Percentiles rank a stretch among this genome's conserved stretches.
Evolutionary conservation across 768 basidiomycete species (phyloP).

Genomic region (Mycena capillaripes): DNA sequence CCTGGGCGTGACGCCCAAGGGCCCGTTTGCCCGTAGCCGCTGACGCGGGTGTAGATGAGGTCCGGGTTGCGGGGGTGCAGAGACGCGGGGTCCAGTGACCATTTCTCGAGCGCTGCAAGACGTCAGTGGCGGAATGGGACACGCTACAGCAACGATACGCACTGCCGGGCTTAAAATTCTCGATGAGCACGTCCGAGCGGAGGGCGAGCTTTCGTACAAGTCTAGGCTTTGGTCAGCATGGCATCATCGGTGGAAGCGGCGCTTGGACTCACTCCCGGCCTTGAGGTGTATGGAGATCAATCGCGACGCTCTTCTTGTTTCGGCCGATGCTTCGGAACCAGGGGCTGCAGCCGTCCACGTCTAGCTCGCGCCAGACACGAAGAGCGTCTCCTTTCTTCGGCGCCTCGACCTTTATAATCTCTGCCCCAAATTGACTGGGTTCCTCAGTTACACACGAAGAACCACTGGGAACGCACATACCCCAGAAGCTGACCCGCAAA

Average conservation of each 20-base stretch:
- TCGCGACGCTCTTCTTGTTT: conserved; percentile 82
- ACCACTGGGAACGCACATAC: conserved; percentile 49
- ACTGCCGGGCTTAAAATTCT: conserved; percentile 86
- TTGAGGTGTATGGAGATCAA: conserved; percentile 71
- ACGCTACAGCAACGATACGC: conserved; percentile 40
- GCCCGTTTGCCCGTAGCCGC: conserved; percentile 82
- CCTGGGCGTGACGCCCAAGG: conserved; percentile 82
- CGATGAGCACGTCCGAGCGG: conserved; percentile 75
- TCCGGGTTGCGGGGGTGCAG: conserved; percentile 84
- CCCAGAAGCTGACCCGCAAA: conserved; percentile 81
- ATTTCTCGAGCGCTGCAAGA: conserved; percentile 75
- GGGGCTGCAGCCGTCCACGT: conserved; percentile 78
- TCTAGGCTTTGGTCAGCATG: conserved; percentile 47
- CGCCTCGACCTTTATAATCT: conserved; percentile 80
- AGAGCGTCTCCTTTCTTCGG: conserved; percentile 75
- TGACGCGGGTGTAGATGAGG: conserved; percentile 91
- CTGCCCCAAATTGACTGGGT: conserved; percentile 76
- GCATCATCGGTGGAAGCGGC: neutral
- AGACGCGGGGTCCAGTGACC: conserved; percentile 71
- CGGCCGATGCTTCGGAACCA: conserved; percentile 82
- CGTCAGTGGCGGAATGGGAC: neutral
- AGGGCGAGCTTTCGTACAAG: conserved; percentile 71
- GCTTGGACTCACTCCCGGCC: conserved; percentile 59
- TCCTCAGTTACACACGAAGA: neutral
- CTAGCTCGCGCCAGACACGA: conserved; percentile 79